Base-by-base conservation (phyloP, 2,329 filamentous ascomycete species). In the Diaporthe sp. region DNA sequence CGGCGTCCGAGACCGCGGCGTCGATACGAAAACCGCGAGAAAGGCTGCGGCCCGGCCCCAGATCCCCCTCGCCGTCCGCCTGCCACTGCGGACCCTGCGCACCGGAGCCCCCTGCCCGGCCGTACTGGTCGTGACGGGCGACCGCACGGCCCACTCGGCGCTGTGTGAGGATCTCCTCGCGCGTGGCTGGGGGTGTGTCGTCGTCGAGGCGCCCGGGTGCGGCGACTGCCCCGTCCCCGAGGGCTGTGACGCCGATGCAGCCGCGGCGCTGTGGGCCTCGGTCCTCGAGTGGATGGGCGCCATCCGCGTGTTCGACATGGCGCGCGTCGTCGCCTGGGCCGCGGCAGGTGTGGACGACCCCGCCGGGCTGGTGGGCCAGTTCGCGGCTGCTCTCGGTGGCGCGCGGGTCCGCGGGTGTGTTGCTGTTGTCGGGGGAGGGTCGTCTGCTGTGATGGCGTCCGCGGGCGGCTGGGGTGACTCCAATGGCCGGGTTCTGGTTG, bases 61-160 rank as follows among this genome's bases (percentile, higher is more conserved):
- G 0, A 91, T 95, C 71, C 92, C 92, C 0, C 86, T 91, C 12
- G 94, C 93, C 81, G 87, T 94, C 75, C 89, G 93, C 12, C 79
- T 91, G 0, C 92, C 93, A 0, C 42, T 19, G 5, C 40, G 52
- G 9, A 82, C 84, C 1, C 78, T 84, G 0, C 78, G 81, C 15
- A 72, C 57, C 47, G 76, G 71, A 22, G 55, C 30, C 10, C 67
- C 83, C 50, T 82, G 79, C 17, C 90, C 89, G 0, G 85, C 84
- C 0, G 87, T 92, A 0, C 79, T 93, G 1, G 83, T 92, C 6
- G 86, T 92, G 78, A 91, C 89, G 79, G 90, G 90, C 5, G 91
- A 92, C 80, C 82, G 91, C 19, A 90, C 90, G 0, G 91, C 92
- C 80, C 92, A 92, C 81, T 91, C 90, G 7, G 83, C 84, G 70